phyloP scores from a whole-genome alignment of 768 basidiomycete species.

The Suillus fuscotomentosus region DNA sequence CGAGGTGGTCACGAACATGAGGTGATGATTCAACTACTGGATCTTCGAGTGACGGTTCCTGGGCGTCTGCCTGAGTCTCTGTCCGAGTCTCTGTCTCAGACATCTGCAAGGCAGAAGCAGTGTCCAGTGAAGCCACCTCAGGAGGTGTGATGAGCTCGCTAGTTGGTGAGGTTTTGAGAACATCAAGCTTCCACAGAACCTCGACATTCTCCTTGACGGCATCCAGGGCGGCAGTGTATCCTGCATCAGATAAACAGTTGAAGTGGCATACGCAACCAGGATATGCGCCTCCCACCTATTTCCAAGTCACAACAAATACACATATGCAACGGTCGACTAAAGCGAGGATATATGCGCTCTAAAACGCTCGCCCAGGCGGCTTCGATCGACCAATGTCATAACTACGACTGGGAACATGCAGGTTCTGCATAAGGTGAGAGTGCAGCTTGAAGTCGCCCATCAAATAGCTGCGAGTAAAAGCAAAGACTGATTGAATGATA shows the following conservation, averaged over 20 bases:
- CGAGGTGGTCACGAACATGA: constrained; percentile 67
- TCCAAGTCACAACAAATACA: neutral
- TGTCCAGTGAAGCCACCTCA: constrained; percentile 8
- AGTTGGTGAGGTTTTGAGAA: constrained; percentile 6
- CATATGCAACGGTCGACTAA: neutral
- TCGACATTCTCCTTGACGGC: constrained; percentile 83
- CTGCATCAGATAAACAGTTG: neutral
- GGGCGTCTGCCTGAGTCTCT: constrained; percentile 4
- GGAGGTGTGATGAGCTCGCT: constrained; percentile 1
- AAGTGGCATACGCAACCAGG: neutral
- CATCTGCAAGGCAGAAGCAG: constrained; percentile 1
- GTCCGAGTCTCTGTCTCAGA: constrained; percentile 2
- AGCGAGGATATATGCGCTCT: neutral
- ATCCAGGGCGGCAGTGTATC: constrained; percentile 74
- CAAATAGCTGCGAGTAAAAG: neutral
- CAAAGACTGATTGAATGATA: neutral
- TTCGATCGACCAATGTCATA: neutral
- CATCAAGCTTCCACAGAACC: constrained; percentile 65
- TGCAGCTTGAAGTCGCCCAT: neutral
- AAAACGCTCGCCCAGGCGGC: neutral
- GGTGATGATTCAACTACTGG: neutral
- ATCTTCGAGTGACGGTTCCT: constrained; percentile 7
- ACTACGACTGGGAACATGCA: neutral
- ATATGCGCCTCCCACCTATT: neutral
- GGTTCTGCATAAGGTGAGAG: neutral